phyloP scores from a whole-genome alignment of 1,284 basidiomycete species.

The Heterobasidion annosum region DNA sequence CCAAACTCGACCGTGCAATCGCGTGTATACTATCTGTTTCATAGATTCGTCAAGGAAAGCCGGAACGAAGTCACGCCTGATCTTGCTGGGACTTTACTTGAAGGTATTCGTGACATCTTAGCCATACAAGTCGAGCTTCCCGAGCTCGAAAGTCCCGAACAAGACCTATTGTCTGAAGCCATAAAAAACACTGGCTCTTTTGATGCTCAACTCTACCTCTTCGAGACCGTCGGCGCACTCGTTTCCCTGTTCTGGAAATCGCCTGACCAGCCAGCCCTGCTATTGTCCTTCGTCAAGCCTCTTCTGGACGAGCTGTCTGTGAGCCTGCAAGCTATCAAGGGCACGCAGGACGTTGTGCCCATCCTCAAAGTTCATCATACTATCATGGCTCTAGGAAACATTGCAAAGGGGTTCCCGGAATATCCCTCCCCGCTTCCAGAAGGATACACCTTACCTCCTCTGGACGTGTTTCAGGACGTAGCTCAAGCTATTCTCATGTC shows the following conservation, averaged over 20 bases:
- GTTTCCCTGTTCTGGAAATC: conserved; percentile 67
- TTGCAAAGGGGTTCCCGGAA: conserved; percentile 96
- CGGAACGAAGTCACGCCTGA: conserved; percentile 72
- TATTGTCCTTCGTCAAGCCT: conserved; percentile 77
- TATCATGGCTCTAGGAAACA: conserved; percentile 90
- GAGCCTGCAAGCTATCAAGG: conserved; percentile 56
- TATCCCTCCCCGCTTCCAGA: conserved; percentile 62
- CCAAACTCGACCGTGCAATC: conserved; percentile 64
- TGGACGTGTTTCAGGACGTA: conserved; percentile 80
- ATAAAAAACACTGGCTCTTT: conserved; percentile 43
- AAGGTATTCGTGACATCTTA: conserved; percentile 67
- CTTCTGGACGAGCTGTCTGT: conserved; percentile 71
- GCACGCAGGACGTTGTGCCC: conserved; percentile 55
- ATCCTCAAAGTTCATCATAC: conserved; percentile 92
- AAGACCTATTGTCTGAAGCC: conserved; percentile 71
- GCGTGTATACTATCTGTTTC: conserved; percentile 88
- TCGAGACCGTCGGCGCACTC: conserved; percentile 86
- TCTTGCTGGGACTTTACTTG: conserved; percentile 65
- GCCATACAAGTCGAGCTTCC: conserved; percentile 59
- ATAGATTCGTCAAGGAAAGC: conserved; percentile 86
- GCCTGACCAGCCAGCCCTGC: conserved; percentile 65
- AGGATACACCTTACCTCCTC: conserved; percentile 63
- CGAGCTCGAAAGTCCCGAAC: conserved; percentile 51
- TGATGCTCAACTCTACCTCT: conserved; percentile 92
- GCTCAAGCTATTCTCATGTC: conserved; percentile 88